These are phyloP conservation scores for Setaria italica DNA, from an alignment of 202 grass and related monocot genomes.

Conservation along the genomic window DNA sequence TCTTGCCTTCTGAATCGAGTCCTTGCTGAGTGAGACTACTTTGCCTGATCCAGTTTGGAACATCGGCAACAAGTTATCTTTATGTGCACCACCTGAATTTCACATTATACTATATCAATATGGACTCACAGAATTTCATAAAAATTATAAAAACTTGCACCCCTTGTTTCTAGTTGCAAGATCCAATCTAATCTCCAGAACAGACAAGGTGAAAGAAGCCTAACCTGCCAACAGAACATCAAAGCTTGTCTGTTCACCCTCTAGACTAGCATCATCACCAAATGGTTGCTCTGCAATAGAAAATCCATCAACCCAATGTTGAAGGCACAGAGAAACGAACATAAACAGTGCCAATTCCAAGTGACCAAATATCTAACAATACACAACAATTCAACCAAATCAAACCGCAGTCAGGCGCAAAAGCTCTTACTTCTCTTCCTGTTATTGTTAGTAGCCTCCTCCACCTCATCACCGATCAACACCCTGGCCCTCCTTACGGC, in stretches of 20 bases:
- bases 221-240: slow-evolving; percentile 47
- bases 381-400: slow-evolving; percentile 1
- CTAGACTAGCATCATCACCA: neutral
- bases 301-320: neutral
- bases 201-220: slow-evolving; percentile 23
- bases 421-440: slow-evolving; percentile 42
- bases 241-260: neutral
- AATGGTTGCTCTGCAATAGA: slow-evolving; percentile 47
- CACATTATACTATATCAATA: slow-evolving; percentile 22
- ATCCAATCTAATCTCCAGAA: slow-evolving; percentile 8
- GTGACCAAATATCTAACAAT: neutral
- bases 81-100: slow-evolving; percentile 48
- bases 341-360: neutral
- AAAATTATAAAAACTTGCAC: neutral
- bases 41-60: slow-evolving; percentile 77
- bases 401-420: neutral
- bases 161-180: neutral
- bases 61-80: slow-evolving; percentile 41
- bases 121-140: neutral
- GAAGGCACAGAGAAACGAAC: neutral
- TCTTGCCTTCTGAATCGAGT: slow-evolving; percentile 60
- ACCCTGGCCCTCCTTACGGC: slow-evolving; percentile 61
- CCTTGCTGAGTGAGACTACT: slow-evolving; percentile 52
- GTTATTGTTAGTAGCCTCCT: slow-evolving; percentile 1
- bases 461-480: slow-evolving; percentile 48